These are phyloP conservation scores for Lachancea waltii DNA, from an alignment of 805 yeast genomes.

Conservation along the genomic window DNA sequence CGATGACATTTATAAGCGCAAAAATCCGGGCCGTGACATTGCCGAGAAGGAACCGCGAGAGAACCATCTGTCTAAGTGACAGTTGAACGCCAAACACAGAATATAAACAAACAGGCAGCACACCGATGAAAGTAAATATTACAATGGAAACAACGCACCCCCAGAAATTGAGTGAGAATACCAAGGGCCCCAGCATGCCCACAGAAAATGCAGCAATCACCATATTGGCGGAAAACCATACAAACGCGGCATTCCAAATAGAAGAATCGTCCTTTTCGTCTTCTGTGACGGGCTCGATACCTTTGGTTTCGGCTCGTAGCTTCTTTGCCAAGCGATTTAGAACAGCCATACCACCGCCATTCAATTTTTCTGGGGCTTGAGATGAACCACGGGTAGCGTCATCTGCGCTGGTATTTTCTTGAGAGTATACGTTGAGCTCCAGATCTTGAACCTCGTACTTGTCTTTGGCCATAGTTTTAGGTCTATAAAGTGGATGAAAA, in stretches of 20 bases:
- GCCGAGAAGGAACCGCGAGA: constrained; percentile 75
- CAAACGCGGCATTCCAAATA: constrained; percentile 63
- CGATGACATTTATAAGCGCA: constrained; percentile 68
- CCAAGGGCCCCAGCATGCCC: constrained; percentile 64
- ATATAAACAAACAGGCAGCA: constrained; percentile 72
- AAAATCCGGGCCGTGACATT: constrained; percentile 68
- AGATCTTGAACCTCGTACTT: no score
- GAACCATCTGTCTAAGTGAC: constrained; percentile 83
- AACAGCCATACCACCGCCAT: no score
- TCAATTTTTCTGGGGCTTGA: no score
- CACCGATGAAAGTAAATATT: constrained; percentile 70
- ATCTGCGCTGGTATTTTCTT: no score
- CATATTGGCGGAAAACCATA: constrained; percentile 90
- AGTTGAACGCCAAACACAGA: constrained; percentile 77
- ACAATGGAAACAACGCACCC: constrained; percentile 59
- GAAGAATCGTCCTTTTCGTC: constrained; percentile 68
- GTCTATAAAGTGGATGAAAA: no score
- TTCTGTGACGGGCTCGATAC: constrained; percentile 76
- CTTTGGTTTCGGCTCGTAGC: constrained; percentile 52
- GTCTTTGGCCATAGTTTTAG: no score
- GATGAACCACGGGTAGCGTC: no score
- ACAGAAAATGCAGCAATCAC: constrained; percentile 77
- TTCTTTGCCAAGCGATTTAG: no score
- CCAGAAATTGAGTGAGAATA: constrained; percentile 67
- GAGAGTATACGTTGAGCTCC: no score